These are phyloP conservation scores for Thyridium curvatum DNA, from an alignment of 2,329 filamentous ascomycete genomes.

Conservation along the genomic window DNA sequence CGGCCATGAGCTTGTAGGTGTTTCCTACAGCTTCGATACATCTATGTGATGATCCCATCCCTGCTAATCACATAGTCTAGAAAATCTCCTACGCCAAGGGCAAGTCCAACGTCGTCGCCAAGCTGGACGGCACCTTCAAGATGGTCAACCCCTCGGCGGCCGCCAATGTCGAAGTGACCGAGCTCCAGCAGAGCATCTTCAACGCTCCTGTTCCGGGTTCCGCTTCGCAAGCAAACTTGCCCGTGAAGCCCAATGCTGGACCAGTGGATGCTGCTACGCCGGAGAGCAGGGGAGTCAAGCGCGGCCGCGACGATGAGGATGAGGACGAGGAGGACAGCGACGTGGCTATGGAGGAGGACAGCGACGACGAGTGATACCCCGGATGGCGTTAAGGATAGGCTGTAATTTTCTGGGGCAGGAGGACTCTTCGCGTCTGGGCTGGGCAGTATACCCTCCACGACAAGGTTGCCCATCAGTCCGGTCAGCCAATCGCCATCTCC, in stretches of 20 bases:
- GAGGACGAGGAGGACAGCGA: slow-evolving; percentile 58
- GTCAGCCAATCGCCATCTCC: slow-evolving; percentile 49
- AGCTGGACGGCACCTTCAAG: slow-evolving; percentile 86
- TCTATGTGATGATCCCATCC: neutral
- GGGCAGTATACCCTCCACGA: slow-evolving; percentile 4
- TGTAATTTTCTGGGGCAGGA: too few relatives aligned
- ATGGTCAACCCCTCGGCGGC: slow-evolving; percentile 51
- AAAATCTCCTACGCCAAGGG: slow-evolving; percentile 87
- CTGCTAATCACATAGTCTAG: slow-evolving; percentile 35
- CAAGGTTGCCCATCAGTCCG: slow-evolving; percentile 7
- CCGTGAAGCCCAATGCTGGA: slow-evolving; percentile 35
- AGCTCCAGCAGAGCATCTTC: slow-evolving; percentile 76
- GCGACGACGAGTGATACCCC: slow-evolving; percentile 57
- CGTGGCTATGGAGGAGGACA: slow-evolving; percentile 62
- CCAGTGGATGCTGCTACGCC: slow-evolving; percentile 39
- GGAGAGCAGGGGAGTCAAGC: slow-evolving; percentile 60
- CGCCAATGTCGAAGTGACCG: slow-evolving; percentile 57
- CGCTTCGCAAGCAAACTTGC: slow-evolving; percentile 29
- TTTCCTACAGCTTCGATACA: neutral
- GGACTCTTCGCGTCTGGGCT: neutral
- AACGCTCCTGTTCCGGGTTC: slow-evolving; percentile 54
- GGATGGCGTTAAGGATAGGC: slow-evolving; percentile 3
- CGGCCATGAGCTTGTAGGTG: slow-evolving; percentile 73
- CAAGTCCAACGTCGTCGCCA: slow-evolving; percentile 81
- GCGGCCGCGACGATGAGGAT: slow-evolving; percentile 61